phyloP scores from a whole-genome alignment of 495 filamentous ascomycete species.

The Podospora pseudopauciseta region DNA sequence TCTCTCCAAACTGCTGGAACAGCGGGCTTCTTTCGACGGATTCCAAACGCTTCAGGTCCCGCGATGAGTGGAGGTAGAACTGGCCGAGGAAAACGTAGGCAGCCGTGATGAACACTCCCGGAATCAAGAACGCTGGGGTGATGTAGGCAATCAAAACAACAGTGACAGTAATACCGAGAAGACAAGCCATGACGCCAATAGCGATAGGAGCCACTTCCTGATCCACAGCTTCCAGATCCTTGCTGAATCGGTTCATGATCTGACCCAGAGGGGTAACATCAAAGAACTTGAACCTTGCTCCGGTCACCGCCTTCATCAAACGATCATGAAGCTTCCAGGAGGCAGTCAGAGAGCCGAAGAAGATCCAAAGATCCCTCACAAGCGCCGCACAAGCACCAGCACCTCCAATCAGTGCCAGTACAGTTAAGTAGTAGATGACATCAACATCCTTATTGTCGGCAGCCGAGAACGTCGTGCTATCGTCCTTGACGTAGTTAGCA shows the following conservation, averaged over 20 bases:
- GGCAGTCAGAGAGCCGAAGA: constrained; percentile 86
- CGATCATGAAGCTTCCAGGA: constrained; percentile 79
- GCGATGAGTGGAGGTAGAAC: constrained; percentile 86
- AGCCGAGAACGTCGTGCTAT: constrained; percentile 17
- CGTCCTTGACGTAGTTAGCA: constrained; percentile 31
- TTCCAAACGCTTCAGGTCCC: constrained; percentile 91
- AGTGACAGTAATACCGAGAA: constrained; percentile 72
- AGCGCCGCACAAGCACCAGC: constrained; percentile 72
- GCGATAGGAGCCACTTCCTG: constrained; percentile 94
- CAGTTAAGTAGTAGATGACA: constrained; percentile 73
- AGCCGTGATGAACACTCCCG: constrained; percentile 77
- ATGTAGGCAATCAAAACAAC: constrained; percentile 87
- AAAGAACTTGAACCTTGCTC: constrained; percentile 95
- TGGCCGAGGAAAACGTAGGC: constrained; percentile 79
- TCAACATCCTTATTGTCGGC: constrained; percentile 57
- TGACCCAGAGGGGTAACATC: constrained; percentile 95
- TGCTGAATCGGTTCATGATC: constrained; percentile 98
- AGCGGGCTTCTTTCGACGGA: constrained; percentile 91
- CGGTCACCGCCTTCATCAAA: constrained; percentile 73
- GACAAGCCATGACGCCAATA: constrained; percentile 56
- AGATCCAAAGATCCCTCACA: constrained; percentile 76
- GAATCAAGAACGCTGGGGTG: constrained; percentile 87
- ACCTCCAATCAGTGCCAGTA: constrained; percentile 78
- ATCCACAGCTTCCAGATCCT: constrained; percentile 91
- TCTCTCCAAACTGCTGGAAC: constrained; percentile 98